A percentile compares a stretch with the other conserved stretches of the same genome.
Evolutionary conservation across 345 rosid species (phyloP).

Genomic region (Melastoma malabathricum): DNA sequence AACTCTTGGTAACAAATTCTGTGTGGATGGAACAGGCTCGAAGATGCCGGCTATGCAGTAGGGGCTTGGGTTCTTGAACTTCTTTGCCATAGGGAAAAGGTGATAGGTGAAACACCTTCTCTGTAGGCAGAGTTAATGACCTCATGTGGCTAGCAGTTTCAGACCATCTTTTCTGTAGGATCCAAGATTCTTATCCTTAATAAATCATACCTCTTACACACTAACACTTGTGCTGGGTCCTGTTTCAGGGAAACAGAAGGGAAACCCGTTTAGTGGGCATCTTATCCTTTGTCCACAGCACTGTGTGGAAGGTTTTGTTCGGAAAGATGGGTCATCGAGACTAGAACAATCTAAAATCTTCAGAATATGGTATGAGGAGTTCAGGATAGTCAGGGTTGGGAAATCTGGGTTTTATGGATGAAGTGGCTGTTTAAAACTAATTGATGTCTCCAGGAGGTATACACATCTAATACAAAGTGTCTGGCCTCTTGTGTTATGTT

Average conservation of each 20-base stretch:
- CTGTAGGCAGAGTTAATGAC: not conserved
- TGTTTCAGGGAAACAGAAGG: conserved; percentile 80
- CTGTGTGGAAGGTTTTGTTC: conserved; percentile 94
- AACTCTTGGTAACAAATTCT: no score
- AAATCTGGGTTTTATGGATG: no score
- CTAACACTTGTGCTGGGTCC: conserved; percentile 1
- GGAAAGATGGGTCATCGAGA: conserved; percentile 46
- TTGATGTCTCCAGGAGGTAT: no score
- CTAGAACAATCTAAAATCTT: no score
- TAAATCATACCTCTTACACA: not conserved
- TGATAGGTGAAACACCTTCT: conserved; percentile 6
- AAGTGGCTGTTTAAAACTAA: no score
- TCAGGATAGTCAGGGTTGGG: no score
- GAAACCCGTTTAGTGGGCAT: conserved; percentile 89
- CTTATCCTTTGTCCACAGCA: conserved; percentile 86
- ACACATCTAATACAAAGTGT: no score
- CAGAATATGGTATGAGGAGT: no score
- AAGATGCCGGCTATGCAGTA: conserved; percentile 92
- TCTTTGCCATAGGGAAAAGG: conserved; percentile 86
- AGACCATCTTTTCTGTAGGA: not conserved
- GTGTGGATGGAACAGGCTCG: conserved; percentile 38
- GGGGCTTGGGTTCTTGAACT: conserved; percentile 87
- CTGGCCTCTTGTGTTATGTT: no score
- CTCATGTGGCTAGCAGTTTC: not conserved
- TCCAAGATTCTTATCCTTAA: not conserved